phyloP scores from a whole-genome alignment of 2,329 filamentous ascomycete species.

The Aspergillus pseudonomiae region DNA sequence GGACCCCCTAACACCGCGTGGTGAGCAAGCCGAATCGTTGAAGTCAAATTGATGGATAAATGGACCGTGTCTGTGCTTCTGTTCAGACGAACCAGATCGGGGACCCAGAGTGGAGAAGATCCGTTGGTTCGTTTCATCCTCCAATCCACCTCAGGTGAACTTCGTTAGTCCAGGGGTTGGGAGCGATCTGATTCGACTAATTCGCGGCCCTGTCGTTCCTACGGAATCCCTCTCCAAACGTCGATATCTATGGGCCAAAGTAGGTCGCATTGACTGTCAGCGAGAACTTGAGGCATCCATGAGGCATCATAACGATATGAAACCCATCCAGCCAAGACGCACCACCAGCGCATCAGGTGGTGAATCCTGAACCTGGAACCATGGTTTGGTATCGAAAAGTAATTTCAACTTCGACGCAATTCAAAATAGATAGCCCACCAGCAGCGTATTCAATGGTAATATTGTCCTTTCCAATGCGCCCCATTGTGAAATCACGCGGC shows the following conservation, averaged over 20 bases:
- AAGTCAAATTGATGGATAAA: constrained; percentile 2
- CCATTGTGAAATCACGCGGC: not conserved
- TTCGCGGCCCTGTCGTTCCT: not conserved
- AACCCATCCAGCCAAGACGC: not conserved
- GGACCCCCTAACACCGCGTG: not conserved
- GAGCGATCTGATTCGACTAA: not conserved
- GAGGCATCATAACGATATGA: not conserved
- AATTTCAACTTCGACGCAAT: not conserved
- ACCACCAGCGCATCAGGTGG: not conserved
- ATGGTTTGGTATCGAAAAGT: not conserved
- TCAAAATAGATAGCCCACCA: not conserved
- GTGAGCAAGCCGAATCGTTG: not conserved
- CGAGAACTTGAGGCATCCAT: not conserved
- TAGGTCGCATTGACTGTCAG: not conserved
- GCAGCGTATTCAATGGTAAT: not conserved
- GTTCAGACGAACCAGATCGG: constrained; percentile 15
- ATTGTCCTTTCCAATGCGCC: not conserved
- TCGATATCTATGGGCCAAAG: not conserved
- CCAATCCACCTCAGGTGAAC: not conserved
- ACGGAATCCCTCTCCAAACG: not conserved
- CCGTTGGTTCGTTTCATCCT: constrained; percentile 12
- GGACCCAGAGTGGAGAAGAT: constrained; percentile 9
- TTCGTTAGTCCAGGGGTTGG: constrained; percentile 2
- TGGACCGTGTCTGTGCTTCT: constrained; percentile 6
- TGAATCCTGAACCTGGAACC: not conserved